Evolutionary conservation across 345 rosid species (phyloP), one percentile per base, ranked within the genome.

Genomic region (Arabis hirsuta): DNA sequence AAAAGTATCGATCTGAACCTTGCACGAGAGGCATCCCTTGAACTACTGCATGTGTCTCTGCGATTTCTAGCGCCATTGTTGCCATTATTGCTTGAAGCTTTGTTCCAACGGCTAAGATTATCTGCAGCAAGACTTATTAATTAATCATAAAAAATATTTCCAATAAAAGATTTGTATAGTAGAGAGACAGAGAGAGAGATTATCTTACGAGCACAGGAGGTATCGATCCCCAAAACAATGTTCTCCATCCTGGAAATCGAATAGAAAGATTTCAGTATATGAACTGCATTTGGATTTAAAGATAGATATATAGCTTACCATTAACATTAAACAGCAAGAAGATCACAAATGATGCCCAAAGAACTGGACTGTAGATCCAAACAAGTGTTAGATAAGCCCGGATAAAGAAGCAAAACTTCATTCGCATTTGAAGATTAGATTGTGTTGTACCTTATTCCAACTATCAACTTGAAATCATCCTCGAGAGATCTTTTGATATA

Each of bases 21-120:
- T 84, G 86, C 54, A 95, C 97, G 53, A 90, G 88, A 39, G 97
- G 99, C 51, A 95, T 87, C 61, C 99, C 99, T 48, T 95, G 97
- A 12, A 95, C 93, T 62, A 95, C 83, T 2, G 93, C 89, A 59
- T 95, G 96, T 67, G 84, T 84, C 55, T 95, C 97, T 1, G 77
- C 39, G 54, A 91, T 91, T 79, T 90, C 94, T 29, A 91, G 71
- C 12, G 96, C 97, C 97, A 90, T 91, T 74, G 82, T 88, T 14
- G 90, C 83, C 78, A 95, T 78, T 67, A 91, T 80, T 6, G 86
- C 84, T 78, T 95, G 97, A 73, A 95, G 97, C 81, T 91, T 78
- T 34, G 99, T 91, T 43, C 97, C 99, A 45, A 91, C 81, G 7
- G 96, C 92, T 79, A 95, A 77, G 48, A 91, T 88, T 82, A 95